These are phyloP conservation scores for Candida pini DNA, from an alignment of 805 yeast species.

Conservation along the genomic window DNA sequence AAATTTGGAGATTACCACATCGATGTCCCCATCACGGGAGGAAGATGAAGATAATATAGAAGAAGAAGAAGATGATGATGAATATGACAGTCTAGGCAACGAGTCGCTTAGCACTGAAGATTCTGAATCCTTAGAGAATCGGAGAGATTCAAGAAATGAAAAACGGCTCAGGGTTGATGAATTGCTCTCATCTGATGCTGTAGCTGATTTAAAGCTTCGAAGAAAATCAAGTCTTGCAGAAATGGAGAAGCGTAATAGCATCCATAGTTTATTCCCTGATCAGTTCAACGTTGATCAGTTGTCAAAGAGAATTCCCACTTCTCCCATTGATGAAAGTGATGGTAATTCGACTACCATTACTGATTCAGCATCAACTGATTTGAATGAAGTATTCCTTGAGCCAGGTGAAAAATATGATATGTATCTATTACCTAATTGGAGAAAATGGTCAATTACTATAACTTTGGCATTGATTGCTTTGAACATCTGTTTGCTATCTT, in stretches of 20 bases:
- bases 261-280: conserved; percentile 18
- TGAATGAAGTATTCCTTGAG: conserved; percentile 15
- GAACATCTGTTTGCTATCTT: conserved; percentile 63
- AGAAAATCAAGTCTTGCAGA: conserved; percentile 4
- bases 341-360: background rate
- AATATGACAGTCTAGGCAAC: no score
- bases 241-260: conserved; percentile 6
- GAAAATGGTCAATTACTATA: conserved; percentile 53
- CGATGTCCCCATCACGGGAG: no score
- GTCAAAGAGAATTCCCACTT: conserved; percentile 5
- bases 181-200: no score
- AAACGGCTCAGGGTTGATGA: no score
- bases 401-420: conserved; percentile 14
- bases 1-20: no score
- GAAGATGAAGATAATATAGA: no score
- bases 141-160: no score
- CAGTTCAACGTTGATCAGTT: conserved; percentile 9
- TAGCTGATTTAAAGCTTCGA: background rate
- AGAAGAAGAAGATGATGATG: no score
- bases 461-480: conserved; percentile 52
- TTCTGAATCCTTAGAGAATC: no score
- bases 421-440: conserved; percentile 32
- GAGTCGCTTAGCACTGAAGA: no score
- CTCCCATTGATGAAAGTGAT: background rate
- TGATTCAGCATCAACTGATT: conserved; percentile 3